Percentiles rank a stretch among this genome's conserved stretches.
Evolutionary conservation across 23 red algal species (phyloP).

Genomic region (Gracilaria domingensis): DNA sequence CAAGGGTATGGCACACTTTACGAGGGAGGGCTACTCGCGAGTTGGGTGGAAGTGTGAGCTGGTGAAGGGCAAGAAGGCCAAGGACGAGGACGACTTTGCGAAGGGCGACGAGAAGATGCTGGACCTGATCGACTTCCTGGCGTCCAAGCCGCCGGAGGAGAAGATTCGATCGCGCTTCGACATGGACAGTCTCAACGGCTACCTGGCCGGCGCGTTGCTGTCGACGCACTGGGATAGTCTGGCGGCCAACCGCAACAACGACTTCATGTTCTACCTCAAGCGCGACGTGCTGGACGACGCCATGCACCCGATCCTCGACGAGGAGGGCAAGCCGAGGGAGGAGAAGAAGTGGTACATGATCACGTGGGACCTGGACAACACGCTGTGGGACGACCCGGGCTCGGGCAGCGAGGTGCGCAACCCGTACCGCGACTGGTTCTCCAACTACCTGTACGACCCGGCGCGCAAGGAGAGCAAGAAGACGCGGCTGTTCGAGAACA

Average conservation of each 20-base stretch:
- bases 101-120: constrained; percentile 57
- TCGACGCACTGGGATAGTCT: constrained; percentile 55
- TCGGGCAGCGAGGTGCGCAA: constrained; percentile 10
- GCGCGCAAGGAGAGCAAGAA: constrained; percentile 28
- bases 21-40: constrained; percentile 31
- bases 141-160: not conserved
- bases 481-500: constrained; percentile 33
- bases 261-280: constrained; percentile 50
- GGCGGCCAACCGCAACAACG: constrained; percentile 65
- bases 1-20: constrained; percentile 47
- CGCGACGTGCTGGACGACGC: constrained; percentile 26
- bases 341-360: constrained; percentile 59
- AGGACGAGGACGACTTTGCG: constrained; percentile 49
- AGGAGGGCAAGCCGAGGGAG: not conserved
- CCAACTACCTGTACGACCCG: constrained; percentile 55
- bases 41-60: constrained; percentile 53
- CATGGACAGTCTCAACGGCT: constrained; percentile 56
- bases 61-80: constrained; percentile 61
- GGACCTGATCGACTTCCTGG: constrained; percentile 38
- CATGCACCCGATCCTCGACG: constrained; percentile 33
- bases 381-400: constrained; percentile 25
- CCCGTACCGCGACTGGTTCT: constrained; percentile 49
- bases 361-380: constrained; percentile 64
- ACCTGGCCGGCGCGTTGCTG: constrained; percentile 44
- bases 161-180: constrained; percentile 28